Evolutionary conservation across 257 asterid genomes (phyloP).

Genomic region (Nicotiana knightiana): DNA sequence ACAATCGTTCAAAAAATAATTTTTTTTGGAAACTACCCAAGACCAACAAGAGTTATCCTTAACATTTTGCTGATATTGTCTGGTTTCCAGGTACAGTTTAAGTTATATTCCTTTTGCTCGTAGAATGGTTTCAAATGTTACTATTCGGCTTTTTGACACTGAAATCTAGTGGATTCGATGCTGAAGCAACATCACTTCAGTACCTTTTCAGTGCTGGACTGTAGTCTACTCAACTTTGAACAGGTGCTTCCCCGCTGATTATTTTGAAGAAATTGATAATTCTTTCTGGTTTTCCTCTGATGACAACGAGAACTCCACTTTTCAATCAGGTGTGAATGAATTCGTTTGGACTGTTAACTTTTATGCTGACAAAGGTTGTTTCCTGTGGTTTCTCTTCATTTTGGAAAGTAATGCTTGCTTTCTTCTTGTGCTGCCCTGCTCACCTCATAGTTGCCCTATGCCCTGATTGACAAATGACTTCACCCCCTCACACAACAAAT

Average conservation of each 20-base stretch:
- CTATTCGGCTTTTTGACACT: constrained; percentile 89
- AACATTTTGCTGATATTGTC: constrained; percentile 8
- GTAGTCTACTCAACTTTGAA: background rate
- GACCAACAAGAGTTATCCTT: background rate
- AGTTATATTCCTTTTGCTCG: constrained; percentile 97
- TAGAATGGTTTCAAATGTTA: constrained; percentile 65
- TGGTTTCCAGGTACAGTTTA: constrained; percentile 82
- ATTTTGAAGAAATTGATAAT: background rate
- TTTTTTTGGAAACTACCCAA: background rate
- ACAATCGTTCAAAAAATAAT: background rate
- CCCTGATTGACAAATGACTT: constrained; percentile 4
- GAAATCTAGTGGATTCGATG: constrained; percentile 49
- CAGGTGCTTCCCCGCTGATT: background rate
- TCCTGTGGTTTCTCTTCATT: background rate
- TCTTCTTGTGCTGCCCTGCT: background rate
- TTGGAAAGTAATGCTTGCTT: background rate
- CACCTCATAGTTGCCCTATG: background rate
- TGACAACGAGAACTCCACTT: background rate
- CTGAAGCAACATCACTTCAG: background rate
- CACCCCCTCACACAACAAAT: background rate
- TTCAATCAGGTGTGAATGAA: background rate
- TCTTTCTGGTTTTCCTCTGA: background rate
- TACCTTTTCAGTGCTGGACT: background rate
- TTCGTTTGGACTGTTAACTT: constrained; percentile 6
- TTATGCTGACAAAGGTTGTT: constrained; percentile 8